Conservation (phyloP, 2,329 filamentous ascomycete species). For the Chaetoscypha palmicola region DNA sequence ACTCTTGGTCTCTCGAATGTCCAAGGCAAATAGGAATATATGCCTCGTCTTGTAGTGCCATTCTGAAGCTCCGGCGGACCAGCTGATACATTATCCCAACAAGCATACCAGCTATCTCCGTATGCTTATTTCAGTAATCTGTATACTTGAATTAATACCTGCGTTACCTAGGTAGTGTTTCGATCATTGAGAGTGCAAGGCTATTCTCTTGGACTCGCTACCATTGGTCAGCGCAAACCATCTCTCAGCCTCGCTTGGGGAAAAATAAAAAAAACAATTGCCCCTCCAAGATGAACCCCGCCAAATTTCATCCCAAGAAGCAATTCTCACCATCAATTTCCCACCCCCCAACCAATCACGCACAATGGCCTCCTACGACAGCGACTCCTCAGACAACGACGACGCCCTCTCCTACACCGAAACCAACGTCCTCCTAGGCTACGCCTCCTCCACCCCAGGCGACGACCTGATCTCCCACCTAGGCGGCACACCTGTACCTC, state of each 20-base stretch:
- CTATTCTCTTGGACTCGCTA: background rate
- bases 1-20: too few species aligned
- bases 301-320: too few species aligned
- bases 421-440: conserved; percentile 86
- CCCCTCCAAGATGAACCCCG: background rate
- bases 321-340: too few species aligned
- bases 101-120: too few species aligned
- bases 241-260: conserved; percentile 8
- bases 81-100: too few species aligned
- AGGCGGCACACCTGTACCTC: conserved; percentile 74
- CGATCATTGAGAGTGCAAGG: too few species aligned
- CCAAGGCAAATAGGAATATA: too few species aligned
- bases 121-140: too few species aligned
- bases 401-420: conserved; percentile 59
- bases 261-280: conserved; percentile 6
- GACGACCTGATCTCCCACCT: conserved; percentile 80
- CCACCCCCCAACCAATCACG: background rate
- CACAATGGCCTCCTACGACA: conserved; percentile 72
- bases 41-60: too few species aligned
- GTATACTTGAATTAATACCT: too few species aligned
- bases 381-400: conserved; percentile 69
- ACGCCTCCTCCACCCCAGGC: conserved; percentile 68
- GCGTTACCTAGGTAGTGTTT: too few species aligned
- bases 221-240: background rate
- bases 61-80: too few species aligned